Conservation (phyloP, 768 basidiomycete genomes). For the Pholiota microspora region DNA sequence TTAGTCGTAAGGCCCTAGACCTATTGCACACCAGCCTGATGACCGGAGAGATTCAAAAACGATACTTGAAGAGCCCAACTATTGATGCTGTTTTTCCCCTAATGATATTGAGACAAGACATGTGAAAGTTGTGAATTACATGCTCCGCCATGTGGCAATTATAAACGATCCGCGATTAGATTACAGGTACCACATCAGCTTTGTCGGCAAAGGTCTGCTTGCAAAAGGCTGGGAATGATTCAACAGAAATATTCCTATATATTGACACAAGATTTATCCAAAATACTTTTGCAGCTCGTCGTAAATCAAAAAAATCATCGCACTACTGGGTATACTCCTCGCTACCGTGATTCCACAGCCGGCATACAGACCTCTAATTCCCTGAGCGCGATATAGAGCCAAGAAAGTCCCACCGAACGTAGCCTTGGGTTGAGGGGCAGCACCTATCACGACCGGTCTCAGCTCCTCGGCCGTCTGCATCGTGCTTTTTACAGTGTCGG, state of each 20-base stretch:
- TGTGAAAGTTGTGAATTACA: conserved; percentile 6
- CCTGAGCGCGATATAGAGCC: conserved; percentile 72
- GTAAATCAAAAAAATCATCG: conserved; percentile 88
- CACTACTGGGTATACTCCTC: conserved; percentile 80
- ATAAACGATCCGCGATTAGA: not conserved
- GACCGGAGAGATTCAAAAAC: not conserved
- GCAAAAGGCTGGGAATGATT: too few species aligned
- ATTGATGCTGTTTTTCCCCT: not conserved
- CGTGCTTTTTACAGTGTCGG: conserved; percentile 86
- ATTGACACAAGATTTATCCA: conserved; percentile 19
- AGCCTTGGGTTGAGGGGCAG: conserved; percentile 27
- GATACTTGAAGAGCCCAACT: not conserved
- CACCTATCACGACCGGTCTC: conserved; percentile 34
- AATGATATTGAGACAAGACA: conserved; percentile 6
- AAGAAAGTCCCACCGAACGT: conserved; percentile 59
- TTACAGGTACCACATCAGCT: not conserved
- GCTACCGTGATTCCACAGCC: conserved; percentile 89
- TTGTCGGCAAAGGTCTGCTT: too few species aligned
- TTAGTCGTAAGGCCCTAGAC: too few species aligned
- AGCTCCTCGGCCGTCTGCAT: conserved; percentile 90
- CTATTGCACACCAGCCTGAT: not conserved
- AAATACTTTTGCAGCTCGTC: conserved; percentile 58
- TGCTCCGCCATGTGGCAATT: not conserved
- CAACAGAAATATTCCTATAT: too few species aligned
- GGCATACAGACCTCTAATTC: conserved; percentile 77